Base-by-base conservation (phyloP, 192 early-diverging fungal species). In the Gryganskiella cystojenkinii region DNA sequence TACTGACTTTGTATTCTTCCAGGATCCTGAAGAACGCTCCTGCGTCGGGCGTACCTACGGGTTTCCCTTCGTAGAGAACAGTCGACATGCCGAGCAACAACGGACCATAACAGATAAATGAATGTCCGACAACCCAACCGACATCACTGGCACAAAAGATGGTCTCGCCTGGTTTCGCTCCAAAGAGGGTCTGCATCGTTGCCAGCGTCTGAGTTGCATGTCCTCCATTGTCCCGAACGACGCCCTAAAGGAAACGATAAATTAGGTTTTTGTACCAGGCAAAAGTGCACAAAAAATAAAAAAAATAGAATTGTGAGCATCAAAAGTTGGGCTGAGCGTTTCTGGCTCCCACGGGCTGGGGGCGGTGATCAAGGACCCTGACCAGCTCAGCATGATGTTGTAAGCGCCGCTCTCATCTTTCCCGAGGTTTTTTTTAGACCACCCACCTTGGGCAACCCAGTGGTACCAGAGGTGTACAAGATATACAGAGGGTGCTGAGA, bases 51-150 rank as follows among this genome's bases (percentile, higher is more conserved):
- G 91, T 91, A 5, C 87, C 88, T 3, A 92, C 84, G 14, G 95
- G 95, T 75, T 95, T 95, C 37, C 94, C 94, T 62, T 97, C 95
- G 64, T 91, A 96, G 19, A 95, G 67, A 0, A 97, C 83, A 11
- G 92, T 93, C 3, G 90, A 92, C 56, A 87, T 87, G 24, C 95
- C 94, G 31, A 85, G 81, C 14, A 95, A 60, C 53, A 97, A 79
- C 27, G 94, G 95, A 0, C 89, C 94, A 59, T 95, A 95, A 14
- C 91, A 87, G 27, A 93, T 90, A 64, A 92, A 95, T 10, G 88
- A 90, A 70, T 95, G 93, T 49, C 95, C 94, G 10, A 95, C 91
- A 17, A 91, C 90, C 95, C 94, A 96, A 42, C 94, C 94, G 64
- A 95, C 90, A 71, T 97, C 95, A 69, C 88, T 90, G 10, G 94